A percentile compares a stretch with the other conserved stretches of the same genome.
These are phyloP conservation scores for Fusarium falciforme DNA, from an alignment of 2,329 filamentous ascomycete genomes.

Conservation along the genomic window DNA sequence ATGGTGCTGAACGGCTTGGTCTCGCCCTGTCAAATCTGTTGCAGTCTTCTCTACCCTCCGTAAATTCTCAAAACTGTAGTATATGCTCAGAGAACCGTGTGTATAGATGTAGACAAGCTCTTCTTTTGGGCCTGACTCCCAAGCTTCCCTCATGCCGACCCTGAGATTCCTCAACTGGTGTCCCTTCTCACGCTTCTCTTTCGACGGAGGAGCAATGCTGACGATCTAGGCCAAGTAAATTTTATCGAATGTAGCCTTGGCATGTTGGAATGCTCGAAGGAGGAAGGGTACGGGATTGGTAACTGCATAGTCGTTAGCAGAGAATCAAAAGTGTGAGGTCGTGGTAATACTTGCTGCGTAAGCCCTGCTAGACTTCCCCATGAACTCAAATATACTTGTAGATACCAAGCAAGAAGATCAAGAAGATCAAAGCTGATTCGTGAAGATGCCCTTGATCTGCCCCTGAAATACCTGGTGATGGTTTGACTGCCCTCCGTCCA, in stretches of 20 bases:
- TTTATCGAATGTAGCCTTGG: not conserved
- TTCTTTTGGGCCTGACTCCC: not conserved
- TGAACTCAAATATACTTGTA: not conserved
- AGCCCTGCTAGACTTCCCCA: not conserved
- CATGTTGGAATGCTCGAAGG: not conserved
- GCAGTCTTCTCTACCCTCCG: not conserved
- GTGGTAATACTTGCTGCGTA: not conserved
- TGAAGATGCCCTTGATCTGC: too few relatives aligned
- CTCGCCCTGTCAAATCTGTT: not conserved
- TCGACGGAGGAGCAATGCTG: not conserved
- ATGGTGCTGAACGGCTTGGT: not conserved
- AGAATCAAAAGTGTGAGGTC: not conserved
- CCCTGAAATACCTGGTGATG: not conserved
- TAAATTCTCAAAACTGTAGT: not conserved
- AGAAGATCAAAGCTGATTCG: not conserved
- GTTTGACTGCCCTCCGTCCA: not conserved
- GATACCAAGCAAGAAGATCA: not conserved
- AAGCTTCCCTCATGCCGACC: not conserved
- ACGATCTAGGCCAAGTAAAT: too few relatives aligned
- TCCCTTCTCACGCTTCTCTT: not conserved
- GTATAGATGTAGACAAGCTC: not conserved
- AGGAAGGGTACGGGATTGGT: not conserved
- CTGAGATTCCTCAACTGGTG: not conserved
- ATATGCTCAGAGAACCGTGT: not conserved
- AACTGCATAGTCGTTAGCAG: not conserved